Evolutionary conservation across 768 basidiomycete genomes (phyloP).

Genomic region (Naganishia friedmannii): DNA sequence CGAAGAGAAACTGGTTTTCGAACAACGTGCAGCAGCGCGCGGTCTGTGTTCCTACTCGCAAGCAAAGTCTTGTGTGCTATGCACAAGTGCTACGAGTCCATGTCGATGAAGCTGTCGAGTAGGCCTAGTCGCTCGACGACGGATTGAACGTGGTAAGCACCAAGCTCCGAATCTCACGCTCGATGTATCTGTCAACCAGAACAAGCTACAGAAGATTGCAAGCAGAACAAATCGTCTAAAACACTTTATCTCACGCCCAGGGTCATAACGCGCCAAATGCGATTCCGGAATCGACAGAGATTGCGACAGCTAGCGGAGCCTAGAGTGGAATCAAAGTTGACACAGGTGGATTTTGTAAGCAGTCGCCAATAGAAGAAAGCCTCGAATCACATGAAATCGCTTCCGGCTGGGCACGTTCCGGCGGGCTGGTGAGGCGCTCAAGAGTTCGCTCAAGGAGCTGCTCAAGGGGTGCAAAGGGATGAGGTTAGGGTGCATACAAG

Average conservation of each 20-base stretch:
- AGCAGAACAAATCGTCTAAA: no score
- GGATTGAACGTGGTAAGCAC: background rate
- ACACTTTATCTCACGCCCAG: background rate
- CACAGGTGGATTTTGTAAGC: background rate
- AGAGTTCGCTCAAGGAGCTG: background rate
- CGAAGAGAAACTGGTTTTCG: background rate
- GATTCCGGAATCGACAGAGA: background rate
- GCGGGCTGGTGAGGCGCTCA: background rate
- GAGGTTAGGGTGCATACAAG: no score
- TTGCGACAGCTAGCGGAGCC: background rate
- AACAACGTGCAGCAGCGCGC: background rate
- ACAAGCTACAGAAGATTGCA: no score
- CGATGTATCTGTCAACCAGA: background rate
- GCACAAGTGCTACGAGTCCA: background rate
- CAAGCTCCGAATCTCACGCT: slow-evolving; percentile 1
- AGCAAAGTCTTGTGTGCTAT: background rate
- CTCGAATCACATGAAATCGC: slow-evolving; percentile 1
- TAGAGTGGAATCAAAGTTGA: background rate
- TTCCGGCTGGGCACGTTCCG: background rate
- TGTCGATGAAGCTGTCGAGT: background rate
- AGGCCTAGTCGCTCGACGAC: slow-evolving; percentile 6
- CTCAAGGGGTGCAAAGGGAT: no score
- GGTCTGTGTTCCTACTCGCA: background rate
- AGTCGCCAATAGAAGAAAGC: background rate
- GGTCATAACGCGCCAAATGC: background rate